Evolutionary conservation across 2,329 filamentous ascomycete genomes (phyloP).

Genomic region (Arthroderma sp.): DNA sequence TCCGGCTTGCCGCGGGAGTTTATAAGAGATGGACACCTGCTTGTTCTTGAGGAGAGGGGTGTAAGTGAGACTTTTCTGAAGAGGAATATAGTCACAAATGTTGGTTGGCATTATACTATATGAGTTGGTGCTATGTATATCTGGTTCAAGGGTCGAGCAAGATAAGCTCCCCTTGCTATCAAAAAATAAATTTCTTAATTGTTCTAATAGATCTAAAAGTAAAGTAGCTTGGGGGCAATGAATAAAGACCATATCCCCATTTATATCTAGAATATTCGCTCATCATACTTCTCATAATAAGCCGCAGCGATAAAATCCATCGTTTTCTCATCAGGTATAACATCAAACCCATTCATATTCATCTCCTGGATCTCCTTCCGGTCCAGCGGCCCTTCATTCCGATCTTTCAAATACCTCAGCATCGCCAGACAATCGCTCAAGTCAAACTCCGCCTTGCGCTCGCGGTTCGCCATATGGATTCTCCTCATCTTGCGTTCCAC

Average conservation of each 20-base stretch:
- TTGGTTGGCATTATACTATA: constrained; percentile 14
- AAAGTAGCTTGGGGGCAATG: not conserved
- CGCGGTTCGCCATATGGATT: constrained; percentile 15
- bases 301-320: constrained; percentile 18
- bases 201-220: not conserved
- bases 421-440: constrained; percentile 19
- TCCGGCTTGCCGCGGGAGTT: constrained; percentile 4
- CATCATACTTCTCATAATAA: constrained; percentile 15
- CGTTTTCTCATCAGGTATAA: constrained; percentile 16
- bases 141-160: not conserved
- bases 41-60: constrained; percentile 12
- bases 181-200: not conserved
- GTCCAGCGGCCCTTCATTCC: constrained; percentile 15
- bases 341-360: constrained; percentile 19
- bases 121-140: constrained; percentile 2
- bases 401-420: constrained; percentile 15
- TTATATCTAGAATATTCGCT: constrained; percentile 4
- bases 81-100: constrained; percentile 13
- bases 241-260: not conserved
- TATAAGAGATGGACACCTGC: constrained; percentile 5
- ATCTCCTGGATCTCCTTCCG: constrained; percentile 17
- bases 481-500: constrained; percentile 23
- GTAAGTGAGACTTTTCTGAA: constrained; percentile 9
- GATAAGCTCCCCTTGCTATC: not conserved
- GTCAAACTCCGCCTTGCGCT: constrained; percentile 17